Conservation (phyloP, 768 basidiomycete species). For the Heimioporus sp. region DNA sequence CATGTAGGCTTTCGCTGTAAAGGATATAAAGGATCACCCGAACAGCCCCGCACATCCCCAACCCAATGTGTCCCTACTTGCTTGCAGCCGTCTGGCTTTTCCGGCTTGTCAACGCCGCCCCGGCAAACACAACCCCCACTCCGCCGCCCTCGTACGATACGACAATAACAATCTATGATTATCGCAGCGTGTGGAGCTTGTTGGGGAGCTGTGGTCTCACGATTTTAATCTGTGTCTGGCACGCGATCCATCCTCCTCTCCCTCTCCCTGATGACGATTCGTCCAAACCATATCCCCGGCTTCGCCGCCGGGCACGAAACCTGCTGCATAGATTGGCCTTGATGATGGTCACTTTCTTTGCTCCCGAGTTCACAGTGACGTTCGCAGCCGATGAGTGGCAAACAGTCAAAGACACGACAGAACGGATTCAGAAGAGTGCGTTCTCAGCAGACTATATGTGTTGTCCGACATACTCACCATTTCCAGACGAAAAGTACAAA, state of each 20-base stretch:
- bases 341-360: not conserved
- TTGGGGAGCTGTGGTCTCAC: not conserved
- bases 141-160: not conserved
- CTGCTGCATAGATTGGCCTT: not conserved
- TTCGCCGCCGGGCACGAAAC: too few species aligned
- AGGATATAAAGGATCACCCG: too few species aligned
- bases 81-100: too few species aligned
- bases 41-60: too few species aligned
- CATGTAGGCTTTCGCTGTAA: too few species aligned
- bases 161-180: not conserved
- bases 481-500: not conserved
- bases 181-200: not conserved
- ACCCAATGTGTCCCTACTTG: too few species aligned
- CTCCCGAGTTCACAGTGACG: not conserved
- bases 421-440: not conserved
- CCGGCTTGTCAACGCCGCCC: not conserved
- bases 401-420: not conserved
- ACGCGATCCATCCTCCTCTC: not conserved
- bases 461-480: too few species aligned
- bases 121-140: not conserved
- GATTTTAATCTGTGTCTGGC: not conserved
- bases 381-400: not conserved
- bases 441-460: too few species aligned
- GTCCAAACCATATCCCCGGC: too few species aligned
- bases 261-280: not conserved